phyloP scores from a whole-genome alignment of 179 eudicot species.

The Actinidia arguta region DNA sequence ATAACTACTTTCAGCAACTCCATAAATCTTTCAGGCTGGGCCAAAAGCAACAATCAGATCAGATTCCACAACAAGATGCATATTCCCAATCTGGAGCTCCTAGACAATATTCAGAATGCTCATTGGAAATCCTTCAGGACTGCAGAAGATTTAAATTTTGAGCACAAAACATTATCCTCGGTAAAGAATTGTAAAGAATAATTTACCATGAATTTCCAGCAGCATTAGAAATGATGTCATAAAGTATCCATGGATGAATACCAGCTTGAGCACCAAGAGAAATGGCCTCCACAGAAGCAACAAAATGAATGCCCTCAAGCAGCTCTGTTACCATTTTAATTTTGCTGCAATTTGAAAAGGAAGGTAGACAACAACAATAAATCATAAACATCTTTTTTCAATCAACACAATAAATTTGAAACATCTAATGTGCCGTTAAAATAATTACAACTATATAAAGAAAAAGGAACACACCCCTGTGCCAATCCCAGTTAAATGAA shows the following conservation, averaged over 20 bases:
- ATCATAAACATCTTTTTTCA: not conserved
- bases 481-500: not conserved
- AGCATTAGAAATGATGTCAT: conserved; percentile 96
- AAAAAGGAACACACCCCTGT: not conserved
- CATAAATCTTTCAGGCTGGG: not conserved
- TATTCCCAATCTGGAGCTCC: not conserved
- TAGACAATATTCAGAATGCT: not conserved
- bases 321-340: conserved; percentile 84
- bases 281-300: conserved; percentile 95
- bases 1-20: not conserved
- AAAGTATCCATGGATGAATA: conserved; percentile 91
- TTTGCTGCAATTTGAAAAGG: conserved; percentile 63
- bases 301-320: conserved; percentile 94
- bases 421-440: not conserved
- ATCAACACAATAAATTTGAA: not conserved
- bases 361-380: conserved; percentile 2
- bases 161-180: not conserved
- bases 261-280: conserved; percentile 91
- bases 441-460: too few species aligned
- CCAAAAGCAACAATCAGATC: not conserved
- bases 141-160: not conserved
- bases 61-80: not conserved
- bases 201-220: conserved; percentile 96
- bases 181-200: not conserved
- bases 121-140: not conserved